phyloP scores from a whole-genome alignment of 2,329 filamentous ascomycete species.

The Penicillium sp. region DNA sequence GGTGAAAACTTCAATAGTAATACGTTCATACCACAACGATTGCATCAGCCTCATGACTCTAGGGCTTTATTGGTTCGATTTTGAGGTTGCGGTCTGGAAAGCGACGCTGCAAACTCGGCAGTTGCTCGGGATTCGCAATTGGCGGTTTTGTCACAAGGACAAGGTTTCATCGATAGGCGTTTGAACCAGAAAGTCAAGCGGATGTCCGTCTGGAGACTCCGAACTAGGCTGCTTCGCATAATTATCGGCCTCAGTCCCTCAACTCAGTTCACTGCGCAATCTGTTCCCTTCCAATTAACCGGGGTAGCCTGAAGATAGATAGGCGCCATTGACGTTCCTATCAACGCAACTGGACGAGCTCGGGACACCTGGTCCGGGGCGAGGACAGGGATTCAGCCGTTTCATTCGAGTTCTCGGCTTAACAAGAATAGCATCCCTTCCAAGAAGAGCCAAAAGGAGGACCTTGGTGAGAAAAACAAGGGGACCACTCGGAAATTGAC shows the following conservation, averaged over 20 bases:
- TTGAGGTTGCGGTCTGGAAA: slow-evolving; percentile 4
- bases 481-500: slow-evolving; percentile 23
- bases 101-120: slow-evolving; percentile 10
- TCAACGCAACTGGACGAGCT: not conserved
- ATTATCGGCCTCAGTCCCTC: slow-evolving; percentile 16
- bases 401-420: slow-evolving; percentile 13
- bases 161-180: not conserved
- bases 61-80: slow-evolving; percentile 4
- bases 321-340: slow-evolving; percentile 1
- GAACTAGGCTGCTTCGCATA: slow-evolving; percentile 10
- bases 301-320: not conserved
- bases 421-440: not conserved
- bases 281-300: slow-evolving; percentile 9
- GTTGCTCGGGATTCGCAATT: not conserved
- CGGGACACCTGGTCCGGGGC: slow-evolving; percentile 15
- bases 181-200: not conserved
- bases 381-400: slow-evolving; percentile 17
- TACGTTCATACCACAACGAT: slow-evolving; percentile 3
- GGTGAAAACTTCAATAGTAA: slow-evolving; percentile 15
- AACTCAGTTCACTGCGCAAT: slow-evolving; percentile 9
- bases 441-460: slow-evolving; percentile 1
- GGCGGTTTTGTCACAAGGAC: not conserved
- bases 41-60: slow-evolving; percentile 28
- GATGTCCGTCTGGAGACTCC: not conserved
- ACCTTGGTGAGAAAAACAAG: slow-evolving; percentile 11